Conservation (phyloP, 768 basidiomycete genomes). For the Agaricus bisporus region DNA sequence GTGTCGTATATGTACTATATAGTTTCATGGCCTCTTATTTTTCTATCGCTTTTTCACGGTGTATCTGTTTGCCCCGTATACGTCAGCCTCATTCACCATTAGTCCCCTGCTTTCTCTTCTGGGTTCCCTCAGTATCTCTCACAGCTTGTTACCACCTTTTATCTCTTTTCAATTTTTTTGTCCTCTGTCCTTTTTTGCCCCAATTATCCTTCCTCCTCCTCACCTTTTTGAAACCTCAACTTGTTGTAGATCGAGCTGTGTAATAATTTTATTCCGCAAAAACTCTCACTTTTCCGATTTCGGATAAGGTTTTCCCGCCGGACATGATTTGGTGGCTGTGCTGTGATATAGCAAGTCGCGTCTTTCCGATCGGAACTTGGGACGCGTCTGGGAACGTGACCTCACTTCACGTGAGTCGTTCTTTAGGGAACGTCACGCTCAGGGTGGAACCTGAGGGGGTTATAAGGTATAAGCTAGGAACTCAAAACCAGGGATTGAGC, state of each 20-base stretch:
- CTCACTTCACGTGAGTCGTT: constrained; percentile 1
- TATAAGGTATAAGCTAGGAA: no score
- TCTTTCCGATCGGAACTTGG: constrained; percentile 1
- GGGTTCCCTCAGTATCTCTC: not conserved
- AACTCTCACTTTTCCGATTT: not conserved
- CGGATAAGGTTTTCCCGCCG: not conserved
- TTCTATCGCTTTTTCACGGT: not conserved
- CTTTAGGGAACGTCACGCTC: not conserved
- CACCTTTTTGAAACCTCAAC: not conserved
- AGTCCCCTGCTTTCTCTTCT: constrained; percentile 4
- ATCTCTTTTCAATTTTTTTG: not conserved
- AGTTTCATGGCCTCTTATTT: not conserved
- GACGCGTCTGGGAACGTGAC: constrained; percentile 12
- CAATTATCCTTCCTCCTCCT: not conserved
- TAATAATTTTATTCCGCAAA: not conserved
- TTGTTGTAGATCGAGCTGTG: constrained; percentile 11
- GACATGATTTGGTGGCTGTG: constrained; percentile 6
- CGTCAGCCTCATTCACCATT: not conserved
- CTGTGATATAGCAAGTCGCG: constrained; percentile 8
- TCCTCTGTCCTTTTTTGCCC: not conserved
- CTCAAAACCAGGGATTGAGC: no score
- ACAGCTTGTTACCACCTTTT: not conserved
- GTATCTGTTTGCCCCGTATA: not conserved
- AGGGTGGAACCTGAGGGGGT: not conserved
- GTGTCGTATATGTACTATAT: constrained; percentile 9